These are phyloP conservation scores for Aspergillus clavatus DNA, from an alignment of 2,329 filamentous ascomycete species.

Conservation along the genomic window DNA sequence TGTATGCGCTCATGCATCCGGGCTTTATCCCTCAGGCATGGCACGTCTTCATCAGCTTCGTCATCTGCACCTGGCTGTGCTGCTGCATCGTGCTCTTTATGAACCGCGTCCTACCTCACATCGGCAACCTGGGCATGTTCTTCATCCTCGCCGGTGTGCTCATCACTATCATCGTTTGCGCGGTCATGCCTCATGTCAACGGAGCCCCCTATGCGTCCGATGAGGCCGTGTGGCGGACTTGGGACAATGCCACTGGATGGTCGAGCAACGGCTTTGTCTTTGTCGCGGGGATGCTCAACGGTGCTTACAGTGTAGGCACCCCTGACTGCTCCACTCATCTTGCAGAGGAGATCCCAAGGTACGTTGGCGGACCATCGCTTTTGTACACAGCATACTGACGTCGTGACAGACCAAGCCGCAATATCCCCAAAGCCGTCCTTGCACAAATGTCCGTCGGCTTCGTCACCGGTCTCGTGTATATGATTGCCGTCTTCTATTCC, in stretches of 20 bases:
- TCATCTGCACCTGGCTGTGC: constrained; percentile 53
- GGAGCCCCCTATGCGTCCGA: constrained; percentile 43
- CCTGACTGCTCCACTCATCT: constrained; percentile 62
- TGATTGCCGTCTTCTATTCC: constrained; percentile 49
- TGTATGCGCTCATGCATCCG: constrained; percentile 57
- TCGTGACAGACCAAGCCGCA: constrained; percentile 31
- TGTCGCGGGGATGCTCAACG: constrained; percentile 62
- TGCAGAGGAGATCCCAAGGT: constrained; percentile 58
- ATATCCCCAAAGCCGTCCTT: constrained; percentile 48
- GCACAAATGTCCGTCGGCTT: constrained; percentile 48
- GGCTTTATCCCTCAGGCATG: constrained; percentile 50
- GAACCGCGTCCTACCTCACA: constrained; percentile 49
- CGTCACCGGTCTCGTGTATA: constrained; percentile 45
- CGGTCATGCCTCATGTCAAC: constrained; percentile 49
- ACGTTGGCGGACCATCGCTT: constrained; percentile 4
- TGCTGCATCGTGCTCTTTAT: constrained; percentile 52
- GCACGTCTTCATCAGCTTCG: constrained; percentile 57
- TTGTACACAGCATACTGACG: constrained; percentile 7
- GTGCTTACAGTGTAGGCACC: constrained; percentile 63
- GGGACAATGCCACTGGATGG: constrained; percentile 47
- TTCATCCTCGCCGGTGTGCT: constrained; percentile 52
- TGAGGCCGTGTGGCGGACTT: constrained; percentile 52
- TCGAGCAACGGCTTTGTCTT: constrained; percentile 58
- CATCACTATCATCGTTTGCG: constrained; percentile 50
- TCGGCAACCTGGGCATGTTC: constrained; percentile 54